Conservation (phyloP, 2,329 filamentous ascomycete genomes). For the Arthrobotrys entomopaga region DNA sequence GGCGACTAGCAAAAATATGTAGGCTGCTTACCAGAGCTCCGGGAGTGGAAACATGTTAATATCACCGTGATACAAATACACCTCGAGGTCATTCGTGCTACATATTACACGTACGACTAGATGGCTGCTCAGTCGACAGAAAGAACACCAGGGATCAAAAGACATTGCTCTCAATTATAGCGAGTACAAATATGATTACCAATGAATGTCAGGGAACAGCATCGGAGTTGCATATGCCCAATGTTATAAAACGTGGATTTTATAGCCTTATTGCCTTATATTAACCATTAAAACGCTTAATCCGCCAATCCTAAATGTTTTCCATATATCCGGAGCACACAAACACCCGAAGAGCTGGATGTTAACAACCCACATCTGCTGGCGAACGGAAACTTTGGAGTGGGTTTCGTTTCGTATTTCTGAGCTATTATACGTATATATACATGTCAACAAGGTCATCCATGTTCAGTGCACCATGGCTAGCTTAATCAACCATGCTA, state of each 20-base stretch:
- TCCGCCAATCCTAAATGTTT: neutral
- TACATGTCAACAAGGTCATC: conserved; percentile 18
- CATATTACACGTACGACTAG: too few relatives aligned
- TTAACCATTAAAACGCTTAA: neutral
- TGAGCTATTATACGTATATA: conserved; percentile 13
- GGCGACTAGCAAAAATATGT: too few relatives aligned
- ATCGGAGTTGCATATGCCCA: conserved; percentile 7
- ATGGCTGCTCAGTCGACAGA: too few relatives aligned
- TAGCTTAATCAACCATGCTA: neutral
- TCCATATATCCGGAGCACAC: neutral
- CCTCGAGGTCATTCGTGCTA: too few relatives aligned
- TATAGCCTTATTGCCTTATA: neutral
- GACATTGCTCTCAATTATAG: too few relatives aligned
- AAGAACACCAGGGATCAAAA: too few relatives aligned
- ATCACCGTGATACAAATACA: too few relatives aligned
- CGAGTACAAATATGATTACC: too few relatives aligned
- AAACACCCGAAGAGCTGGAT: conserved; percentile 5
- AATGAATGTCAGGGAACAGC: too few relatives aligned
- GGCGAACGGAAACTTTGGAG: neutral
- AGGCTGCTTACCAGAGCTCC: too few relatives aligned
- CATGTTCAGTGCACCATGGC: neutral
- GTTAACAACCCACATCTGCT: neutral
- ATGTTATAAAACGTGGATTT: neutral
- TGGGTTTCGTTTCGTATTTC: conserved; percentile 1
- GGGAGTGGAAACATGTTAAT: too few relatives aligned